Percentiles rank a stretch among this genome's conserved stretches.
phyloP scores from a whole-genome alignment of 1,139 yeast species.

The Taiozyma sp. region DNA sequence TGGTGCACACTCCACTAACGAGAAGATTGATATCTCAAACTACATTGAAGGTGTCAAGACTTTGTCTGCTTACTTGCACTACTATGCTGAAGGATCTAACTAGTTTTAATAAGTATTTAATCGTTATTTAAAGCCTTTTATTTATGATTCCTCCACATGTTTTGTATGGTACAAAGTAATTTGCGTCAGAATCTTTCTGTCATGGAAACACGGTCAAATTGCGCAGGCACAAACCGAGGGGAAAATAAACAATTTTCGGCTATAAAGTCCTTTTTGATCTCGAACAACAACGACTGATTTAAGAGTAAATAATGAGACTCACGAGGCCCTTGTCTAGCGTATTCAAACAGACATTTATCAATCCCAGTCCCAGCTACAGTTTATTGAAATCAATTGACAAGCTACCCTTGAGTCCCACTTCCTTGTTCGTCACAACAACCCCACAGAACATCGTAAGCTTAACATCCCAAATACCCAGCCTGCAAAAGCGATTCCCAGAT shows the following conservation, averaged over 20 bases:
- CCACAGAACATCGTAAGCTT: constrained; percentile 1
- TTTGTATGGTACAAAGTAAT: not conserved
- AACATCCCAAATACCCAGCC: not conserved
- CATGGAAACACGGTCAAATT: too few species aligned
- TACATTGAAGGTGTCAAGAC: constrained; percentile 94
- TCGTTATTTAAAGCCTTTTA: not conserved
- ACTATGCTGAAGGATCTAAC: constrained; percentile 44
- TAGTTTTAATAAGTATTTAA: not conserved
- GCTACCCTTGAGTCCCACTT: not conserved
- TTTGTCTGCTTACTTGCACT: constrained; percentile 89
- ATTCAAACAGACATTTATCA: not conserved
- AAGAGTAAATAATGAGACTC: not conserved
- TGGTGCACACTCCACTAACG: constrained; percentile 98
- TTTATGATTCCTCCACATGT: not conserved
- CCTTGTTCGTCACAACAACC: constrained; percentile 1
- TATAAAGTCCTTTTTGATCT: not conserved
- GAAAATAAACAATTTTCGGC: too few species aligned
- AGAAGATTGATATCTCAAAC: constrained; percentile 84
- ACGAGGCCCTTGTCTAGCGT: not conserved
- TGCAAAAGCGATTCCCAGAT: not conserved
- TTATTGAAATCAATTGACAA: not conserved
- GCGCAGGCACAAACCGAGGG: too few species aligned
- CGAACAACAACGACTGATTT: not conserved
- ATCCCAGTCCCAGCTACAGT: not conserved
- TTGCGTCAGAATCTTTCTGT: too few species aligned